Evolutionary conservation across 2,329 filamentous ascomycete genomes (phyloP), one percentile per base, ranked within the genome.

Genomic region (Monosporascus sp.): DNA sequence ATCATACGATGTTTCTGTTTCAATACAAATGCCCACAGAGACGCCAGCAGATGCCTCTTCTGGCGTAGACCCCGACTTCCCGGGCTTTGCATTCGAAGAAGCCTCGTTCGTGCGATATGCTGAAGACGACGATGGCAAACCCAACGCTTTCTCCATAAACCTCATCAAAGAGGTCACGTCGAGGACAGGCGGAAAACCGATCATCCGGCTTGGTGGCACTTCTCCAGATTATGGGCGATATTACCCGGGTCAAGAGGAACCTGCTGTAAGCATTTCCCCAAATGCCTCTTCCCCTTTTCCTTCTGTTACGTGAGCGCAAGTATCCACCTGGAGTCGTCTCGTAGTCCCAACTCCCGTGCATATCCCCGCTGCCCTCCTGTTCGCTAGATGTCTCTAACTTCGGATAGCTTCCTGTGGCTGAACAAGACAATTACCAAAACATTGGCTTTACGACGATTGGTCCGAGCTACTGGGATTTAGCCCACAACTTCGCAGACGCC

Each of bases 151-250:
- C 56, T 69, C 67, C 1, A 47, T 56, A 15, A 71, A 71, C 49
- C 62, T 71, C 31, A 67, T 72, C 43, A 52, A 66, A 17, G 60
- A 58, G 18, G 61, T 71, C 47, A 69, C 66, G 45, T 63, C 62
- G 6, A 64, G 69, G 25, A 72, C 68, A 0, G 66, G 66, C 3
- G 69, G 68, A 1, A 61, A 59, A 35, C 65, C 69, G 4, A 64
- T 68, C 46, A 72, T 71, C 38, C 60, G 69, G 14, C 56, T 72
- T 3, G 68, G 68, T 14, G 69, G 69, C 8, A 70, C 68, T 1
- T 69, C 66, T 44, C 58, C 68, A 8, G 69, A 71, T 54, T 71
- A 71, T 49, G 69, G 64, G 2, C 63, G 57, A 50, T 70, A 68
- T 52, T 53, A 67, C 7, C 67, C 64, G 0, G 63, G 62, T 3